These are phyloP conservation scores for Lasiodiplodia sp. DNA, from an alignment of 2,329 filamentous ascomycete genomes.

Conservation along the genomic window DNA sequence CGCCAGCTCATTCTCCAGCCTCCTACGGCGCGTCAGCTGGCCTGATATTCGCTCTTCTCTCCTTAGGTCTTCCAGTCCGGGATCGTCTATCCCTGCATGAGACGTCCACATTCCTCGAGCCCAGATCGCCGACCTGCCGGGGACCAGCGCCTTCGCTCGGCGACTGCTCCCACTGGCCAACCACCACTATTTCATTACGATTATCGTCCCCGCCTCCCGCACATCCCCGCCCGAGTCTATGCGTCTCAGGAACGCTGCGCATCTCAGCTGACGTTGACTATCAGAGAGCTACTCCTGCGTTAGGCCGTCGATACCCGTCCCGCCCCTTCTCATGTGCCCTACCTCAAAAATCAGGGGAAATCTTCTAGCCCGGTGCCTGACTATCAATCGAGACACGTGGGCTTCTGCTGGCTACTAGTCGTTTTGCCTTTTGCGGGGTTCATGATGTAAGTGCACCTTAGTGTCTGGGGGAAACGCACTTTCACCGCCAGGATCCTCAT, in stretches of 20 bases:
- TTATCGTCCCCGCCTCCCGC: conserved; percentile 10
- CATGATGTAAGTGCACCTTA: conserved; percentile 24
- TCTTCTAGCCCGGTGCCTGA: neutral
- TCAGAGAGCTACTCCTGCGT: conserved; percentile 1
- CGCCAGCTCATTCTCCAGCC: neutral
- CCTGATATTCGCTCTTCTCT: neutral
- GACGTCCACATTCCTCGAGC: neutral
- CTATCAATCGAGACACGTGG: neutral
- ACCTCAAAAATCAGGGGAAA: neutral
- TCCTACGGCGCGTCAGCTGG: neutral
- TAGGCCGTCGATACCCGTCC: conserved; percentile 21
- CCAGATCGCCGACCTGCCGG: conserved; percentile 20
- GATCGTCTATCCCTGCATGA: conserved; percentile 11
- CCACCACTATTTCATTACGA: conserved; percentile 15
- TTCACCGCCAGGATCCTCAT: neutral
- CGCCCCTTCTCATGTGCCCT: neutral
- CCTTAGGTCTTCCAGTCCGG: neutral
- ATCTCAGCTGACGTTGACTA: conserved; percentile 24
- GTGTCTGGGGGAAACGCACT: neutral
- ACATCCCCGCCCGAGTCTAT: neutral
- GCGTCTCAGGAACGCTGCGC: neutral
- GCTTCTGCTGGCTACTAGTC: neutral
- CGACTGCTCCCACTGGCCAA: conserved; percentile 9
- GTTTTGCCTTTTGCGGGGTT: conserved; percentile 9
- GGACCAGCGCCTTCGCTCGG: conserved; percentile 2